phyloP scores from a whole-genome alignment of 2,329 filamentous ascomycete species.

The Arthrobotrys pseudoclavata region DNA sequence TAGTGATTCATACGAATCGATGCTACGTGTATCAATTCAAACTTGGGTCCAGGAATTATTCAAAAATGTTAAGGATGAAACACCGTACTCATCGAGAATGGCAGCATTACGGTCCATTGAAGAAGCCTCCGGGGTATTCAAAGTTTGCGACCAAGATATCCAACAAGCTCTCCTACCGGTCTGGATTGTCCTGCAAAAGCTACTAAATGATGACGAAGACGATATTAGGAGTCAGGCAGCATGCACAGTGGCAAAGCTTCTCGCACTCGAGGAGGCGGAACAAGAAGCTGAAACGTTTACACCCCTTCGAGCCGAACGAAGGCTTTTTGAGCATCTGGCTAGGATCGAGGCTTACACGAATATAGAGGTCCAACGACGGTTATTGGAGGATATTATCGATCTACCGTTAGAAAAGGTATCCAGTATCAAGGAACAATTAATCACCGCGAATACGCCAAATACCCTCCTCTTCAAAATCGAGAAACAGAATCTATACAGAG shows the following conservation, averaged over 20 bases:
- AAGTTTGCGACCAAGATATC: slow-evolving; percentile 63
- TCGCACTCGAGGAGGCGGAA: slow-evolving; percentile 66
- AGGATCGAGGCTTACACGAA: background rate
- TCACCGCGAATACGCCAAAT: slow-evolving; percentile 72
- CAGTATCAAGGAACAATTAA: slow-evolving; percentile 69
- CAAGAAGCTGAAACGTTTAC: slow-evolving; percentile 28
- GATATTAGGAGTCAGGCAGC: slow-evolving; percentile 81
- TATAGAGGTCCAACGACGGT: slow-evolving; percentile 4
- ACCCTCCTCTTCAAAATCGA: slow-evolving; percentile 81
- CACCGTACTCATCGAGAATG: slow-evolving; percentile 77
- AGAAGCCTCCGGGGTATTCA: slow-evolving; percentile 68
- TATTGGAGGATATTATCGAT: slow-evolving; percentile 61
- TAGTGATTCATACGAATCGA: background rate
- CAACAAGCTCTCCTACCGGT: slow-evolving; percentile 69
- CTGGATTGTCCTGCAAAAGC: slow-evolving; percentile 78
- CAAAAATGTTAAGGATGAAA: slow-evolving; percentile 34
- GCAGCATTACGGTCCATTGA: slow-evolving; percentile 73
- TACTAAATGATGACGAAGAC: slow-evolving; percentile 90
- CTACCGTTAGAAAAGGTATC: slow-evolving; percentile 63
- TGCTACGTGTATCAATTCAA: background rate
- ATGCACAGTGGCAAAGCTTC: slow-evolving; percentile 13
- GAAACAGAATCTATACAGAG: slow-evolving; percentile 93
- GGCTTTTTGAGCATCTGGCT: slow-evolving; percentile 36
- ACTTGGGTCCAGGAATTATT: slow-evolving; percentile 47
- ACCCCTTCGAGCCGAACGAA: slow-evolving; percentile 42